These are phyloP conservation scores for Austroboletus novae-zelandiae DNA, from an alignment of 1,284 basidiomycete species.

Conservation along the genomic window DNA sequence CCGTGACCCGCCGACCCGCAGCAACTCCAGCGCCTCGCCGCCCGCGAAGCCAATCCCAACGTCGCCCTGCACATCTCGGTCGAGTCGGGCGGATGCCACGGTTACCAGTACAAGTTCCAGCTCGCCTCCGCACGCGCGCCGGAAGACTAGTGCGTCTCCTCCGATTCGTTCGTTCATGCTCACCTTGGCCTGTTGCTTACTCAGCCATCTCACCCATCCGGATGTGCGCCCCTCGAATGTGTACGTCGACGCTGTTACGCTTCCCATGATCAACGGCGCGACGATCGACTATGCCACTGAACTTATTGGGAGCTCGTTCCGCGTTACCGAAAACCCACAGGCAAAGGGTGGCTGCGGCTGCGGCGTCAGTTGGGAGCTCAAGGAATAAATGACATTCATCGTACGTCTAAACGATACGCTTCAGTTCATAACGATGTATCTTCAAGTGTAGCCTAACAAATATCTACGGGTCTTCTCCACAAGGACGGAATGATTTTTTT, in stretches of 20 bases:
- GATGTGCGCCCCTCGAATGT: slow-evolving; percentile 68
- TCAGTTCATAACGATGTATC: no score
- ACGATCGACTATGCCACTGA: slow-evolving; percentile 89
- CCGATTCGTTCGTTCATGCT: neutral
- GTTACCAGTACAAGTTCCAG: slow-evolving; percentile 90
- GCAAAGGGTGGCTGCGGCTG: slow-evolving; percentile 89
- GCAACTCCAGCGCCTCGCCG: slow-evolving; percentile 67
- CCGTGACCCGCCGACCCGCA: slow-evolving; percentile 26
- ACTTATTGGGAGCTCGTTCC: slow-evolving; percentile 86
- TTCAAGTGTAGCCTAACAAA: no score
- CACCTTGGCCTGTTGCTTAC: neutral
- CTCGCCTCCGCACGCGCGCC: slow-evolving; percentile 56
- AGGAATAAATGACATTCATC: slow-evolving; percentile 37
- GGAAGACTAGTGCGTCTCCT: slow-evolving; percentile 76
- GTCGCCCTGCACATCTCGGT: slow-evolving; percentile 76
- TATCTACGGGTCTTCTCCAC: no score
- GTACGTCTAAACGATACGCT: neutral
- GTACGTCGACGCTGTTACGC: slow-evolving; percentile 78
- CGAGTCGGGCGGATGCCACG: slow-evolving; percentile 90
- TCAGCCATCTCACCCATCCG: slow-evolving; percentile 66
- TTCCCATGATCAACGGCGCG: slow-evolving; percentile 77
- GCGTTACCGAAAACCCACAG: slow-evolving; percentile 78
- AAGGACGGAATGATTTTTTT: no score
- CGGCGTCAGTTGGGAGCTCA: slow-evolving; percentile 89
- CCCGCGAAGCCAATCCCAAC: slow-evolving; percentile 53